phyloP scores from a whole-genome alignment of 441 rosid species.

The Gossypium lobatum region DNA sequence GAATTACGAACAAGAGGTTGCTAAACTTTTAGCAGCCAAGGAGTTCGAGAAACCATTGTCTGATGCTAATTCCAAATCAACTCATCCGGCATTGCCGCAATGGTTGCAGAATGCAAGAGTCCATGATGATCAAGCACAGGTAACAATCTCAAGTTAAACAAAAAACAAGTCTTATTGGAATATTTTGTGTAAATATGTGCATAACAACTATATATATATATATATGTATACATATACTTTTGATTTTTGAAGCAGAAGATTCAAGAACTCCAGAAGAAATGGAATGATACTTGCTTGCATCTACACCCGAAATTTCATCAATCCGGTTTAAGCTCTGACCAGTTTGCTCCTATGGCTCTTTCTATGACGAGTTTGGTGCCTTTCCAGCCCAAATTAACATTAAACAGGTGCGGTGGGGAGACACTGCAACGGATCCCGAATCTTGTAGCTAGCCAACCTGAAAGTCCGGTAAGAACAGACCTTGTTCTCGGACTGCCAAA shows the following conservation, averaged over 20 bases:
- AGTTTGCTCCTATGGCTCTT: conserved; percentile 31
- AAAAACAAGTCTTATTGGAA: neutral
- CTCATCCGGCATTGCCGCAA: conserved; percentile 47
- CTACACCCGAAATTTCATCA: conserved; percentile 65
- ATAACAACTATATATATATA: neutral
- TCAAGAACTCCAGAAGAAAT: conserved; percentile 67
- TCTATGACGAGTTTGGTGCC: conserved; percentile 48
- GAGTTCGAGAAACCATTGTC: conserved; percentile 38
- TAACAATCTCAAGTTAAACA: conserved; percentile 12
- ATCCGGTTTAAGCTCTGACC: conserved; percentile 25
- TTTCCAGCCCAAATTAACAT: conserved; percentile 51
- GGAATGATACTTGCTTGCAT: conserved; percentile 62
- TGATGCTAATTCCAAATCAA: conserved; percentile 36
- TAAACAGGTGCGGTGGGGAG: conserved; percentile 37
- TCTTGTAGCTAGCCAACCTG: conserved; percentile 34
- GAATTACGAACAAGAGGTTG: conserved; percentile 62
- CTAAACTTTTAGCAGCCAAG: conserved; percentile 26
- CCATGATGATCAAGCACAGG: conserved; percentile 33
- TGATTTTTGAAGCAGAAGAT: conserved; percentile 37
- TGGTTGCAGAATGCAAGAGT: conserved; percentile 75
- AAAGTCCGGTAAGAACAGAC: conserved; percentile 82
- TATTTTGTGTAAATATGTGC: neutral
- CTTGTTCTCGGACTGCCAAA: conserved; percentile 66
- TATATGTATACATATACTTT: no score
- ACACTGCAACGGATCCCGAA: conserved; percentile 35